These are phyloP conservation scores for Podaxis sp. DNA, from an alignment of 768 basidiomycete species.

Conservation along the genomic window DNA sequence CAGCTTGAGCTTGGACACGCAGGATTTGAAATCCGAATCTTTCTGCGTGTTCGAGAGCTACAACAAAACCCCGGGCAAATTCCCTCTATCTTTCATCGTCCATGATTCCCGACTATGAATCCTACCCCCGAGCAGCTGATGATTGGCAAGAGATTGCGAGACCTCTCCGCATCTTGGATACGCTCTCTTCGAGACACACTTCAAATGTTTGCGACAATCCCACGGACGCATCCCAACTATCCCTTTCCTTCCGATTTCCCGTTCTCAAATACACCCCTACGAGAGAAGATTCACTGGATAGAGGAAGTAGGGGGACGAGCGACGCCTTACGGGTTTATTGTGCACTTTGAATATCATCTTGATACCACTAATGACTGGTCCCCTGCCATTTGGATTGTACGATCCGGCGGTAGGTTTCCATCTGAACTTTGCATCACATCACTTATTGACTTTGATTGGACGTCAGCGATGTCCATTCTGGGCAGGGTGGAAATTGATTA, in stretches of 20 bases:
- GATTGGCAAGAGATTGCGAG: constrained; percentile 8
- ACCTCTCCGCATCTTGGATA: constrained; percentile 11
- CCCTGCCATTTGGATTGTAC: constrained; percentile 8
- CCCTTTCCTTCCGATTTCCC: constrained; percentile 8
- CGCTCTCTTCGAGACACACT: constrained; percentile 7
- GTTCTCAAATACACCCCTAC: constrained; percentile 1
- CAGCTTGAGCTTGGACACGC: background rate
- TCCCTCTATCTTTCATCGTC: background rate
- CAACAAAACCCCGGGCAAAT: background rate
- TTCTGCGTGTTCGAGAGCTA: background rate
- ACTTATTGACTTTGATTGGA: background rate
- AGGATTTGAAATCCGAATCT: background rate
- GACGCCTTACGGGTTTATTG: constrained; percentile 8
- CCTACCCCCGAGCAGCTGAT: constrained; percentile 12
- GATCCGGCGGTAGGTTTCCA: background rate
- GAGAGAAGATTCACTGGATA: constrained; percentile 12
- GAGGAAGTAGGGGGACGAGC: background rate
- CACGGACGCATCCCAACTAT: background rate
- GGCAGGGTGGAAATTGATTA: constrained; percentile 10
- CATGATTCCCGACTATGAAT: constrained; percentile 14
- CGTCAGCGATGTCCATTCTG: background rate
- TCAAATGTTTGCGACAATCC: constrained; percentile 2
- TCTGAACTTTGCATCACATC: background rate
- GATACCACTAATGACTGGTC: background rate
- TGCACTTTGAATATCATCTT: constrained; percentile 3